phyloP scores from a whole-genome alignment of 2,329 filamentous ascomycete species.

The Talaromyces sp. region DNA sequence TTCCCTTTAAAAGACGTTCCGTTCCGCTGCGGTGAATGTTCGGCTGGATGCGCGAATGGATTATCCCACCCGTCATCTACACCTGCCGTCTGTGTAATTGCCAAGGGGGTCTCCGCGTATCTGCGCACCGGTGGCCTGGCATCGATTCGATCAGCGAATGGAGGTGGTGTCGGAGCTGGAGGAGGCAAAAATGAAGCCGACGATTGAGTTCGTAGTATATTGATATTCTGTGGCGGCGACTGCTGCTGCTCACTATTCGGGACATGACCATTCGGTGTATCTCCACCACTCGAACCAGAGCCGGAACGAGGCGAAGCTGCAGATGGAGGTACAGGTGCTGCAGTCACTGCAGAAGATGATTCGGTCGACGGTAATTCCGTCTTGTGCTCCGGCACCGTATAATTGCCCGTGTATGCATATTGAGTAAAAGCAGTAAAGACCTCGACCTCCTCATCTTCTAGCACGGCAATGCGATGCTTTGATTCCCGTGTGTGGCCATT shows the following conservation, averaged over 20 bases:
- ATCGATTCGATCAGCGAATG: slow-evolving; percentile 19
- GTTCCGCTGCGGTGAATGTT: slow-evolving; percentile 2
- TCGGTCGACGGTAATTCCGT: slow-evolving; percentile 6
- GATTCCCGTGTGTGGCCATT: slow-evolving; percentile 47
- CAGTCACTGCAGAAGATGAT: neutral
- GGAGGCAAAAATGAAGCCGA: slow-evolving; percentile 25
- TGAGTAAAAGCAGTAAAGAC: slow-evolving; percentile 50
- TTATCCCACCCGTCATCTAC: slow-evolving; percentile 14
- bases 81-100: slow-evolving; percentile 13
- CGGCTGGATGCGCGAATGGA: slow-evolving; percentile 10
- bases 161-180: slow-evolving; percentile 32
- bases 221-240: neutral
- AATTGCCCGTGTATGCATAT: slow-evolving; percentile 50
- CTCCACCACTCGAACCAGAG: neutral
- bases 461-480: slow-evolving; percentile 38
- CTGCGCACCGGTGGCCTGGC: slow-evolving; percentile 10
- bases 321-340: slow-evolving; percentile 1
- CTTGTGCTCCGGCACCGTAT: slow-evolving; percentile 33
- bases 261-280: neutral
- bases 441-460: slow-evolving; percentile 47
- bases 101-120: slow-evolving; percentile 12
- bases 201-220: slow-evolving; percentile 5
- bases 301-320: slow-evolving; percentile 6
- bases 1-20: neutral
- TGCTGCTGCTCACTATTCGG: slow-evolving; percentile 1